Evolutionary conservation across 2,329 filamentous ascomycete genomes (phyloP), one percentile per base, ranked within the genome.

Genomic region (Trichoderma sp.): DNA sequence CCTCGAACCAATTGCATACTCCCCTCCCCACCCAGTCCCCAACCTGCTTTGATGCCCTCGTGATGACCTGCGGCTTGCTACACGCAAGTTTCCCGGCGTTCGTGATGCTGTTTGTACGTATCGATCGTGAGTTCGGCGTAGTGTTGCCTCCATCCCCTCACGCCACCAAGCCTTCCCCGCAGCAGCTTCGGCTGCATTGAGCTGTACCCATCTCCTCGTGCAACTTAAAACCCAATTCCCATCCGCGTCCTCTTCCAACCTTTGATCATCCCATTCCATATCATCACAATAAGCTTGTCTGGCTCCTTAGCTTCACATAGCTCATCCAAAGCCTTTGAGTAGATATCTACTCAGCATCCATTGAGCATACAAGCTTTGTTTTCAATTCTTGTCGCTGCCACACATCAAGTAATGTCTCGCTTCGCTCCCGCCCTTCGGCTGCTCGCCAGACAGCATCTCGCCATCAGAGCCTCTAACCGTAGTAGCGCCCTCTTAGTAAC

Each of bases 341-440:
- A n/a, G n/a, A n/a, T n/a, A 60, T 45, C 58, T 39, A 15, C 32
- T 29, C 34, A 45, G 27, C 27, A 12, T 65, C n/a, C 52, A 65
- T 65, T 57, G n/a, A 45, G 29, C 53, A 42, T 60, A 60, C 32
- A 50, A 64, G 37, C 61, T 22, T 54, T 15, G 22, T 39, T 22
- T 27, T 39, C 64, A 35, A 29, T 22, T 52, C 34, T 59, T 59
- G 64, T 52, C 32, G 45, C 39, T 64, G 54, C 12, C 42, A 52
- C 32, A 6, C 12, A 34, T 50, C 9, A 48, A 48, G 71, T 56
- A 69, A 76, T 77, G 75, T 76, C 73, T 64, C 71, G 73, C 67
- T 66, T 76, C 39, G 60, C 71, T 57, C 71, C 73, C 53, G 48
- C 71, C n/a, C 37, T 74, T 19, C 69, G 69, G 67, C 67, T 69